A percentile compares a stretch with the other conserved stretches of the same genome.
These are phyloP conservation scores for Triangularia verruculosa DNA, from an alignment of 2,329 filamentous ascomycete species.

Conservation along the genomic window DNA sequence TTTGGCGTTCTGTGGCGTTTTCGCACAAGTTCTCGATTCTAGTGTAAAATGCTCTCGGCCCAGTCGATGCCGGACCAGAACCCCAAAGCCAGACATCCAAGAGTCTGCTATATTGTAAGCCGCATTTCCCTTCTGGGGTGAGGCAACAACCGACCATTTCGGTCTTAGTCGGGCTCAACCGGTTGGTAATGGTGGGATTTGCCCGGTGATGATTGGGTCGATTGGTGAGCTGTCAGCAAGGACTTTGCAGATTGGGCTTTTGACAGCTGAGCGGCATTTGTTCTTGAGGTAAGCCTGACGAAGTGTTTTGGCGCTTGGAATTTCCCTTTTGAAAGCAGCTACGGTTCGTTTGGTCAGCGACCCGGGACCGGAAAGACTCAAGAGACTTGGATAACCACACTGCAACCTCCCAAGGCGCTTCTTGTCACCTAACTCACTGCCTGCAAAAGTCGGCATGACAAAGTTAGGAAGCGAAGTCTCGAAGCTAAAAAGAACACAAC, in stretches of 20 bases:
- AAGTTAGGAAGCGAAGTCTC: background rate
- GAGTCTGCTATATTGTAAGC: background rate
- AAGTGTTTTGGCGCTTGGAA: background rate
- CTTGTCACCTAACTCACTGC: background rate
- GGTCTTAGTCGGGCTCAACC: background rate
- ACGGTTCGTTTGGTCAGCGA: background rate
- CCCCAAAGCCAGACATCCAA: background rate
- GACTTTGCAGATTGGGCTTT: background rate
- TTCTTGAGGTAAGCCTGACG: background rate
- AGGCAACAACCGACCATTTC: background rate
- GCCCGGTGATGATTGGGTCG: background rate
- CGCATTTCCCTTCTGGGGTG: conserved; percentile 5
- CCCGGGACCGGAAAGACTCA: background rate
- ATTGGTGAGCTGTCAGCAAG: background rate
- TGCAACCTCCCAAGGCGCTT: background rate
- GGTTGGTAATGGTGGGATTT: background rate
- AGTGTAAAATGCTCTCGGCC: background rate
- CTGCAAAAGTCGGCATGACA: background rate
- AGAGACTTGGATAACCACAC: too few species aligned
- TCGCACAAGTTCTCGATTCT: background rate
- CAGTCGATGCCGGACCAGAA: background rate
- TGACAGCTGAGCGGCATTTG: background rate
- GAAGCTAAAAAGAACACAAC: background rate
- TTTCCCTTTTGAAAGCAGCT: background rate
- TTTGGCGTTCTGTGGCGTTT: background rate